These are phyloP conservation scores for Acephala macrosclerotiorum DNA, from an alignment of 2,329 filamentous ascomycete species.

Conservation along the genomic window DNA sequence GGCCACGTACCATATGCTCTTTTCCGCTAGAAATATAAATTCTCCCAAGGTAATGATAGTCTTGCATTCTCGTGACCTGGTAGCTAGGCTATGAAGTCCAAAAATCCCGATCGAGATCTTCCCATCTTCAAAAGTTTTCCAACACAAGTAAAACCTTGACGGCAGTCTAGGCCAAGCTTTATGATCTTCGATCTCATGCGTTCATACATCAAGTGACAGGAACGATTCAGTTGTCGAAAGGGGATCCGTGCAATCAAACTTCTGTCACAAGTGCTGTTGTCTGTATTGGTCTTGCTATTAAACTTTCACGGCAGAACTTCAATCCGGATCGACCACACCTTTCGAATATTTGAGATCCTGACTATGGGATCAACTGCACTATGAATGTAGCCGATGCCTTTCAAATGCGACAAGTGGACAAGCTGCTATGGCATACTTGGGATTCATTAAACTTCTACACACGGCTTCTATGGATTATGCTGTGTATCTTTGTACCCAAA, in stretches of 20 bases:
- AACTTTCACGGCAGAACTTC: constrained; percentile 1
- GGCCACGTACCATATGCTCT: no score
- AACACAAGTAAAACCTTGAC: constrained; percentile 2
- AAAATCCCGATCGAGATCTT: background rate
- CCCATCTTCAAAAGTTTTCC: background rate
- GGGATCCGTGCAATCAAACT: constrained; percentile 5
- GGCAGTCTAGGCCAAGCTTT: constrained; percentile 2
- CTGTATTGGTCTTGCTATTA: background rate
- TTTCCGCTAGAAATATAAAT: no score
- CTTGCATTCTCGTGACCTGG: background rate
- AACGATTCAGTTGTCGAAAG: background rate
- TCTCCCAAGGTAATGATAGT: background rate
- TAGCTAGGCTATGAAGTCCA: background rate
- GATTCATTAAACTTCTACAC: constrained; percentile 1
- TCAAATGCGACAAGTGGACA: background rate
- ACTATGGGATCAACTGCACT: background rate
- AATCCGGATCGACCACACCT: constrained; percentile 4
- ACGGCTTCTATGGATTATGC: background rate
- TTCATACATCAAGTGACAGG: constrained; percentile 4
- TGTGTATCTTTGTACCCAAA: background rate
- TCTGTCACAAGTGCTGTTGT: background rate
- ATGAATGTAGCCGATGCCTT: background rate
- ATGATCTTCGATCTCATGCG: constrained; percentile 9
- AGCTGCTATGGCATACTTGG: background rate
- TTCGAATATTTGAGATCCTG: background rate